Conservation (phyloP, 148 eudicot species). For the Heliosperma pusillum region DNA sequence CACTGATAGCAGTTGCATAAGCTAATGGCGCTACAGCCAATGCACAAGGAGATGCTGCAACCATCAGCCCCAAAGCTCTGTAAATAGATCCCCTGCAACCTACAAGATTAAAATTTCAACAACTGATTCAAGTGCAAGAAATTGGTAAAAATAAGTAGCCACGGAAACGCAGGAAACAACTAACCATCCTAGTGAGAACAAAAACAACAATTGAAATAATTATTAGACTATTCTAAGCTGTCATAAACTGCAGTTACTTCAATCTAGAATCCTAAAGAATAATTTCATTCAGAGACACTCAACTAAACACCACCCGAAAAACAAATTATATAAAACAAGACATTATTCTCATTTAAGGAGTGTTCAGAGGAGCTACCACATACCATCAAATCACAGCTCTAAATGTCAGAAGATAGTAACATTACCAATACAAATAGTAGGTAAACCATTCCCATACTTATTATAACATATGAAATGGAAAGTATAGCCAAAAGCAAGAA, state of each 20-base stretch:
- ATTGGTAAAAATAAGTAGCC: not conserved
- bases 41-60: constrained; percentile 99
- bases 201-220: not conserved
- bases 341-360: not conserved
- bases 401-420: constrained; percentile 4
- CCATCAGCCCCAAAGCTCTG: constrained; percentile 96
- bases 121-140: not conserved
- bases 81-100: constrained; percentile 96
- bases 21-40: constrained; percentile 95
- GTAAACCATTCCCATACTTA: not conserved
- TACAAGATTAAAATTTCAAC: constrained; percentile 33
- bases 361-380: not conserved
- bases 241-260: not conserved
- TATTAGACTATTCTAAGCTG: constrained; percentile 7
- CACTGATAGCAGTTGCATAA: constrained; percentile 93
- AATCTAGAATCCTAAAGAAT: not conserved
- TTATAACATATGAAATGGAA: not conserved
- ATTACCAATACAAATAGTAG: not conserved
- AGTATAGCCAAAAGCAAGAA: not conserved
- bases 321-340: not conserved
- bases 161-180: not conserved
- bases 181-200: not conserved
- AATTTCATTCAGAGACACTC: not conserved
- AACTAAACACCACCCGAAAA: constrained; percentile 3
- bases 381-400: not conserved